phyloP scores from a whole-genome alignment of 176 grass and related monocot genomes.

The Triticum monococcum region DNA sequence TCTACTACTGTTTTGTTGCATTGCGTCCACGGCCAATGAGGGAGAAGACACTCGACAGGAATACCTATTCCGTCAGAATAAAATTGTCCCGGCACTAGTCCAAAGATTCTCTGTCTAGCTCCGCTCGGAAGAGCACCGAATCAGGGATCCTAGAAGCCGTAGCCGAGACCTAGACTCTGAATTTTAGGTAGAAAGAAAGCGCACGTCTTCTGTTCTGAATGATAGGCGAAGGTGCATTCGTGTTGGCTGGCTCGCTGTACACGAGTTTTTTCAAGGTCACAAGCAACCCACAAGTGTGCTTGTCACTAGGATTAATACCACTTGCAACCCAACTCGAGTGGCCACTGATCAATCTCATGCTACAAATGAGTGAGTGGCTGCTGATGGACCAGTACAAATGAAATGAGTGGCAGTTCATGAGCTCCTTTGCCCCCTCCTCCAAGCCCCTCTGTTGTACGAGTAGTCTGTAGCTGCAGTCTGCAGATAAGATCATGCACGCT shows the following conservation, averaged over 20 bases:
- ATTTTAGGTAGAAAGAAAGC: constrained; percentile 35
- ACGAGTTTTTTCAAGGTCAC: background rate
- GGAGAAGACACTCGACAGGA: constrained; percentile 10
- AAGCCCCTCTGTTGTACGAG: background rate
- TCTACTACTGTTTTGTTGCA: background rate
- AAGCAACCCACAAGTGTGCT: background rate
- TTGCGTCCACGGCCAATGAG: background rate
- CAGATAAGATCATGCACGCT: constrained; percentile 4
- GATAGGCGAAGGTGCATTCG: constrained; percentile 9
- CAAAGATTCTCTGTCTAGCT: constrained; percentile 41
- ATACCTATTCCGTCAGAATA: constrained; percentile 34
- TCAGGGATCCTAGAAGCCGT: constrained; percentile 34
- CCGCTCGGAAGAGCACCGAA: constrained; percentile 16
- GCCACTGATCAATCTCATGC: no score
- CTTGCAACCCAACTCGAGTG: background rate
- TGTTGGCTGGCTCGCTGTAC: background rate
- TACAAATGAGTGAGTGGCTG: background rate
- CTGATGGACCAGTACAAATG: background rate
- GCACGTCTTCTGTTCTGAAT: background rate
- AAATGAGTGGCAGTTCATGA: background rate
- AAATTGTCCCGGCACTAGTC: constrained; percentile 20
- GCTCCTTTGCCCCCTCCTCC: background rate
- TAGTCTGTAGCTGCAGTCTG: background rate
- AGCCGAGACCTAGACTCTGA: constrained; percentile 12
- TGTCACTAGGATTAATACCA: no score